phyloP scores from a whole-genome alignment of 1,284 basidiomycete species.

The Vanrija pseudolonga region DNA sequence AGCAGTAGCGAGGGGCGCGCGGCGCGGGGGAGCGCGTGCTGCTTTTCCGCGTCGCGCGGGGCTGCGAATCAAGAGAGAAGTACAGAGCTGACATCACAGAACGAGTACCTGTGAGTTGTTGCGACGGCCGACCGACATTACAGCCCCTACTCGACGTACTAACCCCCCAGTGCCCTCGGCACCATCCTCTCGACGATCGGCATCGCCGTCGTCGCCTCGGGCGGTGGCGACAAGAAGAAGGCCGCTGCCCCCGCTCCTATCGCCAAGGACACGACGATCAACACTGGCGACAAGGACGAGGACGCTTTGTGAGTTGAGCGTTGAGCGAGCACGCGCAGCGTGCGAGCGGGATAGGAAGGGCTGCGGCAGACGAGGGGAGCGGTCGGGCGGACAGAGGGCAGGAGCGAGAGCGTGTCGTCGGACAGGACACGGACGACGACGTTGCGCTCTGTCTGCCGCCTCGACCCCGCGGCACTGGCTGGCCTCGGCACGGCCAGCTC shows the following conservation, averaged over 20 bases:
- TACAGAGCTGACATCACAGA: conserved; percentile 19
- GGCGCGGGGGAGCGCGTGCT: neutral
- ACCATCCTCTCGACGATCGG: conserved; percentile 41
- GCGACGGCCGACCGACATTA: neutral
- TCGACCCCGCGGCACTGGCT: no score
- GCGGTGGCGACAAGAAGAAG: conserved; percentile 34
- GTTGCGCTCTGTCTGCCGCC: no score
- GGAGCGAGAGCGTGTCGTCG: no score
- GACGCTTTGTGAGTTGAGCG: conserved; percentile 27
- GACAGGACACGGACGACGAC: no score
- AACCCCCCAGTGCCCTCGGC: conserved; percentile 36
- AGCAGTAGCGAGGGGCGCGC: conserved; percentile 18
- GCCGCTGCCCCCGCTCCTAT: conserved; percentile 11
- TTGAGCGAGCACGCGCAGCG: no score
- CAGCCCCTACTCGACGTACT: no score
- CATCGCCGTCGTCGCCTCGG: conserved; percentile 32
- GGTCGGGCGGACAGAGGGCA: no score
- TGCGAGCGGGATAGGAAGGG: no score
- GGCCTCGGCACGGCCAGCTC: no score
- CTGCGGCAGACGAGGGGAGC: neutral
- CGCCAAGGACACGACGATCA: conserved; percentile 20
- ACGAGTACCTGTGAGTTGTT: conserved; percentile 45
- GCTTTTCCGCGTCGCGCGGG: no score
- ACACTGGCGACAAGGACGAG: conserved; percentile 23
- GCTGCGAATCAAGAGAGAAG: no score